A percentile compares a stretch with the other conserved stretches of the same genome.
phyloP scores from a whole-genome alignment of 2,329 filamentous ascomycete species.

The Pseudocercospora fuligena region DNA sequence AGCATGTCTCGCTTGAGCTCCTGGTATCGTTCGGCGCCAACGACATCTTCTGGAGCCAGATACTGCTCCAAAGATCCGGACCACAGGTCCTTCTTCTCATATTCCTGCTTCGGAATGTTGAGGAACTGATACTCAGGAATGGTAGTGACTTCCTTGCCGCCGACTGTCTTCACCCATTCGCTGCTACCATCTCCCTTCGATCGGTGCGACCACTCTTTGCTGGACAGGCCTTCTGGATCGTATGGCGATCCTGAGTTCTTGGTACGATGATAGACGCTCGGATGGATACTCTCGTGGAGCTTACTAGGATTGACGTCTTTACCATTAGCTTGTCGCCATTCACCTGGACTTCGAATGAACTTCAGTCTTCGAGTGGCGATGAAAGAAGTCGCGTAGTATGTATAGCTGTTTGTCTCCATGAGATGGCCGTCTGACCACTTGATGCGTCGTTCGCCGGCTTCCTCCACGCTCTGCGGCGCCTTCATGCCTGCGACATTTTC shows the following conservation, averaged over 20 bases:
- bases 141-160: conserved; percentile 11
- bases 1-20: conserved; percentile 13
- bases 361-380: conserved; percentile 20
- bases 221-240: conserved; percentile 14
- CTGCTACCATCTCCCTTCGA: not conserved
- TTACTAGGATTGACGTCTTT: conserved; percentile 13
- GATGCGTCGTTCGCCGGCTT: conserved; percentile 25
- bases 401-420: conserved; percentile 16
- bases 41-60: conserved; percentile 13
- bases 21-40: conserved; percentile 9
- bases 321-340: conserved; percentile 17
- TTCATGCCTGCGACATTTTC: conserved; percentile 9
- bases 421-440: conserved; percentile 26
- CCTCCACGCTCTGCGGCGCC: conserved; percentile 19
- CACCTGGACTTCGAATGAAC: conserved; percentile 19
- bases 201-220: conserved; percentile 19
- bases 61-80: conserved; percentile 18
- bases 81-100: conserved; percentile 18
- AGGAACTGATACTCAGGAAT: conserved; percentile 19
- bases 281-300: conserved; percentile 26
- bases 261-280: conserved; percentile 22
- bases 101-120: conserved; percentile 10
- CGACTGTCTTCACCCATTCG: conserved; percentile 16
- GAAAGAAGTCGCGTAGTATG: conserved; percentile 21
- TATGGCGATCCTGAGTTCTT: conserved; percentile 5